Base-by-base conservation (phyloP, 208 protist species). In the Pavlovales sp. region DNA sequence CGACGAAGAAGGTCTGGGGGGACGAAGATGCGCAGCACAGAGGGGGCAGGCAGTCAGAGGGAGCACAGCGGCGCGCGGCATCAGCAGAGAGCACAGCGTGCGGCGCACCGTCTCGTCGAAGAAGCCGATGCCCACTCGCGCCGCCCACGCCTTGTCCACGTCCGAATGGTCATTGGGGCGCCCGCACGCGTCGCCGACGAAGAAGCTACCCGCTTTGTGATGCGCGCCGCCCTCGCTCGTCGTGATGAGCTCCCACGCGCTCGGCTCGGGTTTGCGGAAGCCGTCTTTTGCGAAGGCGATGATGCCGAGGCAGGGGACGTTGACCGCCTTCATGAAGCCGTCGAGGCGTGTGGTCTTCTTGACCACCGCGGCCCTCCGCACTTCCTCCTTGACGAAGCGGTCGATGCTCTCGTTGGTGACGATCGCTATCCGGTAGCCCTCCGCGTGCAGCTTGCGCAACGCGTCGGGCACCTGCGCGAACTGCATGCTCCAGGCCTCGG, bases 121-220 rank as follows among this genome's bases (percentile, higher is more conserved):
- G 36, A 79, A 79, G 10, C 14, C 36, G 36, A 79, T 37, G 36
- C 75, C 75, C 32, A 40, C 75, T 11, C 34, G 7, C 14, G 11
- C 5, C 11, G 75, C 75, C 11, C 37, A 79, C 14, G 4, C 75
- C 34, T 11, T 30, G 75, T 79, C 75, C 34, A 11, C 37, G 36
- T 40, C 36, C 11, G 14, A 11, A 36, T 79, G 75, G 36, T 79
- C 75, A 10, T 32, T 32, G 22, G 14, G 32, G 8, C 75, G 75
- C 11, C 75, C 75, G 32, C 34, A 30, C 75, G 75, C 75, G 75
- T 79, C 75, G 75, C 75, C 75, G 75, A 79, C 75, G 37, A 79
- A 79, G 75, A 79, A 79, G 75, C 22, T 36, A 36, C 11, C 75
- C 22, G 36, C 36, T 14, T 32, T 40, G 75, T 41, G 34, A 14